A percentile compares a stretch with the other conserved stretches of the same genome.
These are phyloP conservation scores for Vanrija pseudolonga DNA, from an alignment of 1,284 basidiomycete genomes.

Conservation along the genomic window DNA sequence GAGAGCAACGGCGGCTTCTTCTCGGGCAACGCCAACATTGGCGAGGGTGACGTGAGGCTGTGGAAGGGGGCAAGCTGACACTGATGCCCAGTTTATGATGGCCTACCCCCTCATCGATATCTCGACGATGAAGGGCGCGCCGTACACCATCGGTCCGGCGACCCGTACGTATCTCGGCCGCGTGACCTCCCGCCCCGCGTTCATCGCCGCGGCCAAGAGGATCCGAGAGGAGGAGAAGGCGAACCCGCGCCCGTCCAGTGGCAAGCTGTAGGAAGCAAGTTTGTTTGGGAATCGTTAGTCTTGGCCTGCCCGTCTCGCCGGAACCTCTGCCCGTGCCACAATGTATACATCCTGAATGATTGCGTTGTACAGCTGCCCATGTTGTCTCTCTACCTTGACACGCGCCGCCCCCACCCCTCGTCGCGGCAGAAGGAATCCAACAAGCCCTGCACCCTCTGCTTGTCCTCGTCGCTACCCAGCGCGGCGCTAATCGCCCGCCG, in stretches of 20 bases:
- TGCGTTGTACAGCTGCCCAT: too few relatives aligned
- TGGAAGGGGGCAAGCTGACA: not conserved
- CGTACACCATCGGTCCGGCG: conserved; percentile 23
- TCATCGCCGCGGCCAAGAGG: conserved; percentile 16
- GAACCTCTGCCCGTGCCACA: too few relatives aligned
- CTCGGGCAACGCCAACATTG: conserved; percentile 30
- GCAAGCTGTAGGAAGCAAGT: not conserved
- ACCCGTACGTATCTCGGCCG: conserved; percentile 23
- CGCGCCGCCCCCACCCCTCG: not conserved
- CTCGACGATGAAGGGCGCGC: conserved; percentile 20
- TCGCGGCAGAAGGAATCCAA: conserved; percentile 6
- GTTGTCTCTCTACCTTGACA: not conserved
- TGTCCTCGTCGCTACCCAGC: conserved; percentile 11
- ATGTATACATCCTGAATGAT: too few relatives aligned
- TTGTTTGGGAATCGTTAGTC: too few relatives aligned
- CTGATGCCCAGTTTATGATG: conserved; percentile 38
- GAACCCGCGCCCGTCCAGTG: conserved; percentile 23
- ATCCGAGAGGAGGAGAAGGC: conserved; percentile 28
- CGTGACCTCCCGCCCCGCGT: conserved; percentile 19
- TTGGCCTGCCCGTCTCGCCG: too few relatives aligned
- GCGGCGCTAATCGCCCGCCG: conserved; percentile 18
- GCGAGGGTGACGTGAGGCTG: conserved; percentile 31
- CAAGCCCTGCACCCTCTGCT: not conserved
- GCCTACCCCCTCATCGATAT: conserved; percentile 33
- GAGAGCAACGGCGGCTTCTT: conserved; percentile 19